These are phyloP conservation scores for Chenopodium formosanum DNA, from an alignment of 148 eudicot species.

Conservation along the genomic window DNA sequence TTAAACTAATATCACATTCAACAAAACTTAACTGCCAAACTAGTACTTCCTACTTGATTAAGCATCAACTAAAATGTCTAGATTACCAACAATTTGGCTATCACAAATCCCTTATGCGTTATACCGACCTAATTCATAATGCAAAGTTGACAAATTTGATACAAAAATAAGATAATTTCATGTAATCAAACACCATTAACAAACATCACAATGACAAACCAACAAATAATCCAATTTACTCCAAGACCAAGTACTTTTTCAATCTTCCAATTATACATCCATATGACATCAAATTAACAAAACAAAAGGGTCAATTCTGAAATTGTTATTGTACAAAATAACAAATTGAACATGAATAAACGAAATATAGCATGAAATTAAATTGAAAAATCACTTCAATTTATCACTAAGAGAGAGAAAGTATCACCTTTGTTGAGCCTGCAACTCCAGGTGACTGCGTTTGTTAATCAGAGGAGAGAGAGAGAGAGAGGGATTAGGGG, in stretches of 20 bases:
- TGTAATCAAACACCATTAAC: not conserved
- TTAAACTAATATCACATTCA: not conserved
- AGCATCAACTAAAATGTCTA: not conserved
- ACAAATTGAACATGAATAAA: not conserved
- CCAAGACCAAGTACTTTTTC: too few species aligned
- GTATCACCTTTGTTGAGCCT: not conserved
- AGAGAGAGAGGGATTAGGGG: not conserved
- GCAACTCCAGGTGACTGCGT: too few species aligned
- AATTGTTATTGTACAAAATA: not conserved
- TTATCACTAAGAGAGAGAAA: not conserved
- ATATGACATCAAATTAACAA: not conserved
- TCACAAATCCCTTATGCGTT: not conserved
- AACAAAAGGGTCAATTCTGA: not conserved
- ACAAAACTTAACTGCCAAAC: not conserved
- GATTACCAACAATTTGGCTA: not conserved
- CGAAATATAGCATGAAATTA: not conserved
- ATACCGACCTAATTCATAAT: not conserved
- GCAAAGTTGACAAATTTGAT: not conserved
- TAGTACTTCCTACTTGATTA: not conserved
- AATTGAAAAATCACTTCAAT: not conserved
- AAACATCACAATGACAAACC: not conserved
- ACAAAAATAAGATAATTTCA: not conserved
- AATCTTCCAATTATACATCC: not conserved
- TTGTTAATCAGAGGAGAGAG: not conserved
- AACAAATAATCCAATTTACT: not conserved